Conservation (phyloP, 1,139 yeast species). For the Candida mesenterica region DNA sequence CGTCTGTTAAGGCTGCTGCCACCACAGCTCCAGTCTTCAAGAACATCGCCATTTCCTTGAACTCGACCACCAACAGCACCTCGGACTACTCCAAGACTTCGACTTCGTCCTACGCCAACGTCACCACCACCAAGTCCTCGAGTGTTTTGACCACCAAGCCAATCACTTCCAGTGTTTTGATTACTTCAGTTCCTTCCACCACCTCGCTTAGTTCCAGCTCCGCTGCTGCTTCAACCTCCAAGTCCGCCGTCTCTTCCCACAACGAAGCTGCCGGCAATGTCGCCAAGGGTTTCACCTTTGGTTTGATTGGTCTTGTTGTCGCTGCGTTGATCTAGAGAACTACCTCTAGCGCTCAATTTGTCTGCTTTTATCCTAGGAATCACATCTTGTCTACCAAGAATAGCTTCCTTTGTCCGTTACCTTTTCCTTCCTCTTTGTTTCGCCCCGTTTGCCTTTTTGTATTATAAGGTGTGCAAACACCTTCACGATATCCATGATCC, state of each 20-base stretch:
- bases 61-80: slow-evolving; percentile 21
- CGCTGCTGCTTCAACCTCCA: slow-evolving; percentile 19
- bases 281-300: slow-evolving; percentile 42
- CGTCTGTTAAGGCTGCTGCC: slow-evolving; percentile 15
- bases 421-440: too few species aligned
- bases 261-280: slow-evolving; percentile 37
- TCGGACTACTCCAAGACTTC: slow-evolving; percentile 5
- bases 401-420: too few species aligned
- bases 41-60: slow-evolving; percentile 43
- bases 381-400: too few species aligned
- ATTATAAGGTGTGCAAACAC: too few species aligned
- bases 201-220: slow-evolving; percentile 17
- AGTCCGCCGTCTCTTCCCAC: slow-evolving; percentile 11
- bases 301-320: slow-evolving; percentile 50
- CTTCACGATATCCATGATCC: not conserved
- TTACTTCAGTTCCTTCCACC: slow-evolving; percentile 11
- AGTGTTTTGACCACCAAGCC: slow-evolving; percentile 10
- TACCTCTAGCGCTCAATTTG: too few species aligned
- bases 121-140: slow-evolving; percentile 10
- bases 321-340: slow-evolving; percentile 50
- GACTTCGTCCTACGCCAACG: slow-evolving; percentile 15
- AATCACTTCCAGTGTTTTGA: too few species aligned
- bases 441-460: too few species aligned
- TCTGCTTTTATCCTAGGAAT: too few species aligned
- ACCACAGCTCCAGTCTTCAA: slow-evolving; percentile 23